Evolutionary conservation across 1,139 yeast genomes (phyloP), one percentile per base, ranked within the genome.

Genomic region (Scheffersomyces cryptocercus): DNA sequence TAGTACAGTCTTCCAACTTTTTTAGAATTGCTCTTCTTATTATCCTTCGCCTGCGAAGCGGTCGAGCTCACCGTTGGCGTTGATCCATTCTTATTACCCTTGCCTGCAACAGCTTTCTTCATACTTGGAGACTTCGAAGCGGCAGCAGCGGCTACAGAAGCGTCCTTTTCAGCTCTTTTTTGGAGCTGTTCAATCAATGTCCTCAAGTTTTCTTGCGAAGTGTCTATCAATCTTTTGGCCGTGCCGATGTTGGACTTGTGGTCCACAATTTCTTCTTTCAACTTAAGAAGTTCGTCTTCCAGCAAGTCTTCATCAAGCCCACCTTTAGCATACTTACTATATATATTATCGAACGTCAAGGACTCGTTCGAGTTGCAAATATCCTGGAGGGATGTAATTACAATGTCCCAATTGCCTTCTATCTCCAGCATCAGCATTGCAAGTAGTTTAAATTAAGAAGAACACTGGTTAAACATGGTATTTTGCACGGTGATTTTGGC

Each of bases 391-490:
- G 86, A 81, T 5, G 88, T 75, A 11, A 82, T 69, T 6, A 83
- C 82, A 34, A 79, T 75, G 55, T 82, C 87, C 91, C 91, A 85
- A 55, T 81, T 77, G 1, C 87, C 84, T 38, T 77, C 74, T 24
- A 69, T 68, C 61, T 69, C 73, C 28, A 51, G 48, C 35, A 29
- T 26, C 36, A 43, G 37, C 53, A 50, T 50, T 20, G 26, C 26
- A 20, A 20, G 26, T 20, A 9, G 26, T 20, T 20, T 3, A 20
- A 20, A 20, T 20, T 5, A 20, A 20, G 26, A 20, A 7, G 26
- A 20, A 20, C 26, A 20, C 26, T 6, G 26, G 26, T 6, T 6
- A 5, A 20, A 20, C 26, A 20, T 20, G 26, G 26, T 20, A 20
- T 20, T 20, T 20, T 20, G 26, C 26, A 20, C 26, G 3, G 26